Evolutionary conservation across 257 asterid species (phyloP).

Genomic region (Solanum paucissectum): DNA sequence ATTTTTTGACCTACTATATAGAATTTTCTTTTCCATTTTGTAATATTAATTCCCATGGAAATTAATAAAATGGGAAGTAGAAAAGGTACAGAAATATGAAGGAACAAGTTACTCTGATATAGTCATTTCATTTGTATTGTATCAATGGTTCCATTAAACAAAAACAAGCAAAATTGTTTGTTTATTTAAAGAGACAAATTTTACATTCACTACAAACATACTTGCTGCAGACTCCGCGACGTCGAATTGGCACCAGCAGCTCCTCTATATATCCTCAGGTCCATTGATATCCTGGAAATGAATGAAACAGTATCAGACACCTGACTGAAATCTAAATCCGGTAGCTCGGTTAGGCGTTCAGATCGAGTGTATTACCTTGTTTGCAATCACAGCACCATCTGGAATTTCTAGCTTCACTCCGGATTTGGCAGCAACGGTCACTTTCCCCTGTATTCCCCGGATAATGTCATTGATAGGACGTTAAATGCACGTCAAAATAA

Average conservation of each 20-base stretch:
- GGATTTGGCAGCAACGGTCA: constrained; percentile 59
- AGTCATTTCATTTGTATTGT: not conserved
- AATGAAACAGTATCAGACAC: not conserved
- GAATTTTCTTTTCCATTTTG: not conserved
- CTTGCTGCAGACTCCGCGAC: not conserved
- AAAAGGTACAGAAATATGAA: not conserved
- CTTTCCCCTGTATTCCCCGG: constrained; percentile 53
- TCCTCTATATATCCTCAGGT: not conserved
- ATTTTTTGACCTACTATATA: not conserved
- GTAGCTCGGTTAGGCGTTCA: not conserved
- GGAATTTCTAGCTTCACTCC: constrained; percentile 77
- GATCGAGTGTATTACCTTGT: constrained; percentile 44
- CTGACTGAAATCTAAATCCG: not conserved
- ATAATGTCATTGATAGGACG: not conserved
- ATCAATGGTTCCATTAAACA: not conserved
- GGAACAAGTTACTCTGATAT: not conserved
- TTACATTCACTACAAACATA: not conserved
- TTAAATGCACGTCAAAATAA: not conserved
- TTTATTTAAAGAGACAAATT: not conserved
- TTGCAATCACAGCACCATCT: constrained; percentile 56
- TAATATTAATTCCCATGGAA: not conserved
- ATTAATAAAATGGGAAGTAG: not conserved
- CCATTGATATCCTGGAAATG: constrained; percentile 1
- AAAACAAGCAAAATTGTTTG: not conserved
- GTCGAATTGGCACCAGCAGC: not conserved